Evolutionary conservation across 768 basidiomycete species (phyloP).

Genomic region (Porphyrellus cyaneotinctus): DNA sequence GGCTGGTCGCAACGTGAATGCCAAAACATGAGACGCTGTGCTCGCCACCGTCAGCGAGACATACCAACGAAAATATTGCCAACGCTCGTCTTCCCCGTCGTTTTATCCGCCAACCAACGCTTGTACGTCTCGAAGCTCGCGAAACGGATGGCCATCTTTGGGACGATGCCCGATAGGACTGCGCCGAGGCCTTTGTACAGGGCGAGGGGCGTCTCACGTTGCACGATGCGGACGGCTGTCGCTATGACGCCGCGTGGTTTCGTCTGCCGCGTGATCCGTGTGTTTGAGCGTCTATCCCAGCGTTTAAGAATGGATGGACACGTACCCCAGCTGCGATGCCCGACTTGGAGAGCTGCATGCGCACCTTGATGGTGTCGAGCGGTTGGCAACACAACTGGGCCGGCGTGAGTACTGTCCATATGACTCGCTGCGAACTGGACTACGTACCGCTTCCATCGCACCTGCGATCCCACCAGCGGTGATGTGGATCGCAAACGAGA

Average conservation of each 20-base stretch:
- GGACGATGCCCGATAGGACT: constrained; percentile 93
- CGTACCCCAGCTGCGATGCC: constrained; percentile 78
- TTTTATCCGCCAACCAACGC: constrained; percentile 65
- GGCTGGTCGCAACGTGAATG: constrained; percentile 43
- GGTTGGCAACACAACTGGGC: constrained; percentile 78
- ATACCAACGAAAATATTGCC: constrained; percentile 83
- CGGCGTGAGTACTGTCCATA: not conserved
- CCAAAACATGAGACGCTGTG: not conserved
- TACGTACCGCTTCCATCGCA: constrained; percentile 81
- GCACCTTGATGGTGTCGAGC: constrained; percentile 98
- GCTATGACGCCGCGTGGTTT: constrained; percentile 91
- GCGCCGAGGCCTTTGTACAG: constrained; percentile 98
- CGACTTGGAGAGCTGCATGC: constrained; percentile 96
- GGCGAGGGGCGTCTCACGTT: constrained; percentile 89
- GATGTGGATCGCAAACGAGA: constrained; percentile 85
- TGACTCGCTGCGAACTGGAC: not conserved
- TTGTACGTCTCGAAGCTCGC: constrained; percentile 98
- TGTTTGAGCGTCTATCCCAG: not conserved
- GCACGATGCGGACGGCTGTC: constrained; percentile 83
- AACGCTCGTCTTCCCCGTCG: constrained; percentile 75
- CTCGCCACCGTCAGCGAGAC: constrained; percentile 21
- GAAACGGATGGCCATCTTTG: constrained; percentile 99
- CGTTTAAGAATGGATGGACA: constrained; percentile 16
- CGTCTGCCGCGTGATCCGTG: constrained; percentile 52
- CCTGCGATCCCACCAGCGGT: constrained; percentile 94